phyloP scores from a whole-genome alignment of 1,284 basidiomycete species.

The Afroboletus lepidellus region DNA sequence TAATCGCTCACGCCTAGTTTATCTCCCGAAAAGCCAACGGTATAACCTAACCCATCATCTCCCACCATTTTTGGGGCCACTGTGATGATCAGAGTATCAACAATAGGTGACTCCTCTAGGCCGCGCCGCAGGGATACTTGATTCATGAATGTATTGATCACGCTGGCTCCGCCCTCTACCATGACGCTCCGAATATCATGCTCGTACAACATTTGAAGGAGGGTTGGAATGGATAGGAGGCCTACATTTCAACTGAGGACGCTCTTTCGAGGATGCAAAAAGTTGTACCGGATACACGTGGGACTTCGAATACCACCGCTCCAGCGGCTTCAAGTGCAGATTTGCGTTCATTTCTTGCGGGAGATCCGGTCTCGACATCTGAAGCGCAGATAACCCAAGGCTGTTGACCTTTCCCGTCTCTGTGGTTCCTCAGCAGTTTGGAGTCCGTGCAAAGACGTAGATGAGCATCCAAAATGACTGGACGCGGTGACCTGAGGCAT shows the following conservation, averaged over 20 bases:
- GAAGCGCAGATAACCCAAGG: slow-evolving; percentile 73
- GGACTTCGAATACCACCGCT: slow-evolving; percentile 49
- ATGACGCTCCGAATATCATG: slow-evolving; percentile 76
- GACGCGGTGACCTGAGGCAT: slow-evolving; percentile 62
- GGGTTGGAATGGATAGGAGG: slow-evolving; percentile 45
- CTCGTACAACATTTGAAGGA: slow-evolving; percentile 53
- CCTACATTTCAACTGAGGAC: slow-evolving; percentile 31
- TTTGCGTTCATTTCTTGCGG: slow-evolving; percentile 41
- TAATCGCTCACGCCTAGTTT: slow-evolving; percentile 10
- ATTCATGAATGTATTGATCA: slow-evolving; percentile 78
- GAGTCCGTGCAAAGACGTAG: slow-evolving; percentile 68
- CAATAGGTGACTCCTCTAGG: slow-evolving; percentile 7
- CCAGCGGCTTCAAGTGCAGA: slow-evolving; percentile 52
- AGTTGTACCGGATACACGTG: slow-evolving; percentile 30
- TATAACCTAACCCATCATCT: slow-evolving; percentile 64
- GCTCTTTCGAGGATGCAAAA: slow-evolving; percentile 4
- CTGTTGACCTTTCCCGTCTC: slow-evolving; percentile 56
- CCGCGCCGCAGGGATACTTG: slow-evolving; percentile 13
- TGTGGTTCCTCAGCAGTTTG: slow-evolving; percentile 74
- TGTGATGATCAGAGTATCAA: slow-evolving; percentile 80
- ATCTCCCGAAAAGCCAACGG: slow-evolving; percentile 17
- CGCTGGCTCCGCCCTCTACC: slow-evolving; percentile 90
- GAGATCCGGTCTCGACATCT: slow-evolving; percentile 17
- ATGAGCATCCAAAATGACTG: slow-evolving; percentile 80
- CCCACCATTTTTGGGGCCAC: slow-evolving; percentile 83